phyloP scores from a whole-genome alignment of 2,329 filamentous ascomycete genomes.

The Talaromyces sp. region DNA sequence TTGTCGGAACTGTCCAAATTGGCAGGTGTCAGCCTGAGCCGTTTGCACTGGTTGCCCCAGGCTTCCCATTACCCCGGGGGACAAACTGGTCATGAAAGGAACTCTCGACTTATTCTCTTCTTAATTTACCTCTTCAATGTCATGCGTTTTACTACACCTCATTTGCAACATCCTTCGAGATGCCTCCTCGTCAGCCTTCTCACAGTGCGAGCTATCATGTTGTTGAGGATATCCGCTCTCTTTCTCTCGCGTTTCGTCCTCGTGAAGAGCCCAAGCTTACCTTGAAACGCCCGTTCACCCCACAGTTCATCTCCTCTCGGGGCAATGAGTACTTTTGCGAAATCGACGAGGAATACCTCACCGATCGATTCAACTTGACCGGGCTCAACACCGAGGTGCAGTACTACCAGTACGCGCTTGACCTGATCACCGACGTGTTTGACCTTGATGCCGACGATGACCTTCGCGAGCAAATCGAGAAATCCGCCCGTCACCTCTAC shows the following conservation, averaged over 20 bases:
- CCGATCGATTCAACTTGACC: conserved; percentile 95
- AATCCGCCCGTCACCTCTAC: conserved; percentile 91
- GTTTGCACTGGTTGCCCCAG: neutral
- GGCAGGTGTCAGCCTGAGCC: neutral
- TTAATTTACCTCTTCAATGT: neutral
- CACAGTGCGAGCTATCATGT: conserved; percentile 2
- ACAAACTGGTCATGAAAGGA: neutral
- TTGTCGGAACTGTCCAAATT: neutral
- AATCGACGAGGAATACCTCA: conserved; percentile 98
- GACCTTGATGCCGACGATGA: conserved; percentile 98
- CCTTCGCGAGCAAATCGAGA: conserved; percentile 96
- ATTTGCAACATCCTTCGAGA: neutral
- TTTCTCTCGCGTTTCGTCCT: conserved; percentile 10
- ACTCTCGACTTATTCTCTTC: neutral
- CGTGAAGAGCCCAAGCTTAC: conserved; percentile 5
- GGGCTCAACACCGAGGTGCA: conserved; percentile 95
- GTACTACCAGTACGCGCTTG: conserved; percentile 97
- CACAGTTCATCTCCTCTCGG: conserved; percentile 90
- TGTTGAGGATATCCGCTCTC: conserved; percentile 3
- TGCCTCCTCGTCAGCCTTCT: neutral
- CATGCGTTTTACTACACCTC: neutral
- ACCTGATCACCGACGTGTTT: conserved; percentile 96
- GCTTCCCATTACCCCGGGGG: neutral
- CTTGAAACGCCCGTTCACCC: conserved; percentile 11
- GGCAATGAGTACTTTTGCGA: conserved; percentile 99